A percentile compares a stretch with the other conserved stretches of the same genome.
Evolutionary conservation across 1,284 basidiomycete species (phyloP).

Genomic region (Tremellales sp.): DNA sequence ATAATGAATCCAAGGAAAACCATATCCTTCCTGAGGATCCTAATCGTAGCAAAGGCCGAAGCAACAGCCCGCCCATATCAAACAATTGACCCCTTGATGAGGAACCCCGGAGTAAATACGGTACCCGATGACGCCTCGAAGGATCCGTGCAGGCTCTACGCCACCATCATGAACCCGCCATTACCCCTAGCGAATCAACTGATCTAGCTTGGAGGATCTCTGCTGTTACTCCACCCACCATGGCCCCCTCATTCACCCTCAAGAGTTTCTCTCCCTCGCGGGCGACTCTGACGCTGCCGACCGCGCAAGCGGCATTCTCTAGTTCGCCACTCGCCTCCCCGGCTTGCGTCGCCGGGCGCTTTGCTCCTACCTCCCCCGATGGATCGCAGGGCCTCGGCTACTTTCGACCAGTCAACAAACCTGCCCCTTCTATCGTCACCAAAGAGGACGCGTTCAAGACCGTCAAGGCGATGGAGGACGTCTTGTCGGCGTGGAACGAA

Average conservation of each 20-base stretch:
- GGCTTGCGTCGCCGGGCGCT: background rate
- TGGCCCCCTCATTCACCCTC: slow-evolving; percentile 3
- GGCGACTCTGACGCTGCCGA: slow-evolving; percentile 11
- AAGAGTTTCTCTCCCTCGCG: slow-evolving; percentile 6
- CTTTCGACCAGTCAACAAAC: slow-evolving; percentile 3
- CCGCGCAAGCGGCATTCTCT: background rate
- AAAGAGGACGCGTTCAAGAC: slow-evolving; percentile 24
- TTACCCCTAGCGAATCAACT: too few relatives aligned
- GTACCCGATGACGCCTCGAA: too few relatives aligned
- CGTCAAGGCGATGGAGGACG: slow-evolving; percentile 22
- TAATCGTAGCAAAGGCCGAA: too few relatives aligned
- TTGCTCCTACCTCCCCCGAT: background rate
- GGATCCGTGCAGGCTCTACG: too few relatives aligned
- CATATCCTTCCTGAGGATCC: too few relatives aligned
- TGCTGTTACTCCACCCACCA: too few relatives aligned
- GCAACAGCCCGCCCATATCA: too few relatives aligned
- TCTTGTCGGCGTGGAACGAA: slow-evolving; percentile 29
- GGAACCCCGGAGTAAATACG: too few relatives aligned
- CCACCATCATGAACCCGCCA: too few relatives aligned
- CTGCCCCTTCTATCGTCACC: slow-evolving; percentile 3
- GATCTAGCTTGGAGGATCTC: too few relatives aligned
- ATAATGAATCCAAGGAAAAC: too few relatives aligned
- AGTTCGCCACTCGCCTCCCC: slow-evolving; percentile 6
- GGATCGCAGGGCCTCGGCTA: background rate
- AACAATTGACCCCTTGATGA: too few relatives aligned